These are phyloP conservation scores for Microsporum ferrugineum DNA, from an alignment of 2,329 filamentous ascomycete genomes.

Conservation along the genomic window DNA sequence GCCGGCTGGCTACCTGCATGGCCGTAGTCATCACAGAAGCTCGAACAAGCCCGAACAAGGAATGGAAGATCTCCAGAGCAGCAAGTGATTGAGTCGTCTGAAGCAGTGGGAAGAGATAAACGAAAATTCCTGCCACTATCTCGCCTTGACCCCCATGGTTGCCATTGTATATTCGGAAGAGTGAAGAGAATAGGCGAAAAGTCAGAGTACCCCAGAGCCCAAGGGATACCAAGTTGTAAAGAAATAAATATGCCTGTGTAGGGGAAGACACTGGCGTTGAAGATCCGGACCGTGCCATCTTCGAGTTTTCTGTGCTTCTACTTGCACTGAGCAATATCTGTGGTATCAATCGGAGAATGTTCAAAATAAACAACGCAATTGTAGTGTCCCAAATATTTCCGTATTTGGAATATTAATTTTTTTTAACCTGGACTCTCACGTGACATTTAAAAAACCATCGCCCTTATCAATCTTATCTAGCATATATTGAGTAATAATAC, in stretches of 20 bases:
- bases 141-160: conserved; percentile 23
- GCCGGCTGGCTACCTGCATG: conserved; percentile 80
- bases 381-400: not conserved
- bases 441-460: not conserved
- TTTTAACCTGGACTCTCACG: not conserved
- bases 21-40: conserved; percentile 72
- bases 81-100: conserved; percentile 71
- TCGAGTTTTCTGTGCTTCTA: not conserved
- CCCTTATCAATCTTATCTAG: not conserved
- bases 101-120: conserved; percentile 35
- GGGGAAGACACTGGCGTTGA: not conserved
- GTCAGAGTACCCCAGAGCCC: conserved; percentile 70
- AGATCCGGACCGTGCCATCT: not conserved
- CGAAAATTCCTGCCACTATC: conserved; percentile 32
- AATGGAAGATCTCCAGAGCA: conserved; percentile 71
- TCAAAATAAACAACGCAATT: not conserved
- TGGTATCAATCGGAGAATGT: not conserved
- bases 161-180: conserved; percentile 42
- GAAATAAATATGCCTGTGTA: conserved; percentile 53
- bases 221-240: conserved; percentile 73
- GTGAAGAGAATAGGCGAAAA: conserved; percentile 48
- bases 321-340: not conserved
- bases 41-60: conserved; percentile 67
- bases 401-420: not conserved
- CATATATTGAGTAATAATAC: not conserved